phyloP scores from a whole-genome alignment of 768 basidiomycete species.

The Scleroderma citrinum region DNA sequence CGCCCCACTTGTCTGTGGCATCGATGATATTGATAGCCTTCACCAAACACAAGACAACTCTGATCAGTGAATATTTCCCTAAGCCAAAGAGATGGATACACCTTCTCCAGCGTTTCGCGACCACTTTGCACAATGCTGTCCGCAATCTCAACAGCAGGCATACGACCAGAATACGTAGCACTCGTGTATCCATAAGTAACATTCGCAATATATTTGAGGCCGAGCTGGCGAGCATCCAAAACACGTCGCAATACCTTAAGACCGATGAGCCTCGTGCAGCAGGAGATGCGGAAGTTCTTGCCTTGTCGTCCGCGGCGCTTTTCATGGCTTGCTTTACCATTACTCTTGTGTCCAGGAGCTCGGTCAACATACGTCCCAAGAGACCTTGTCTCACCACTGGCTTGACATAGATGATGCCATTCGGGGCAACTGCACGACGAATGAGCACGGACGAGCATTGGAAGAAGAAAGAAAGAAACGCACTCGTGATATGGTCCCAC shows the following conservation, averaged over 20 bases:
- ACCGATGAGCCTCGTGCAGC: conserved; percentile 3
- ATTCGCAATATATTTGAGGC: conserved; percentile 91
- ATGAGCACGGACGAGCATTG: neutral
- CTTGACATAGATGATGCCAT: conserved; percentile 93
- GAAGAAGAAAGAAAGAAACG: conserved; percentile 12
- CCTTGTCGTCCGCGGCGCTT: conserved; percentile 67
- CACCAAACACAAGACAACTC: no score
- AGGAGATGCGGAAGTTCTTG: conserved; percentile 20
- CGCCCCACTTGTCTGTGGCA: conserved; percentile 77
- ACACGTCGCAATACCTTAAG: conserved; percentile 64
- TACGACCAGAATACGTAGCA: conserved; percentile 91
- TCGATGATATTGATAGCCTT: conserved; percentile 85
- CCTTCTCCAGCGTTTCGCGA: conserved; percentile 92
- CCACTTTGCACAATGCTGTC: conserved; percentile 98
- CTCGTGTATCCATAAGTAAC: conserved; percentile 96
- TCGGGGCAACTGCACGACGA: conserved; percentile 70
- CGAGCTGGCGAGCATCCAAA: conserved; percentile 86
- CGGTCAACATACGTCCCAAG: conserved; percentile 85
- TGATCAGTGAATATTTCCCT: neutral
- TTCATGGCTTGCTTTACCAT: conserved; percentile 99
- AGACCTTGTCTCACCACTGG: conserved; percentile 77
- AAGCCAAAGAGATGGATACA: neutral
- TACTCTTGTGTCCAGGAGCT: conserved; percentile 89
- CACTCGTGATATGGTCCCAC: conserved; percentile 73
- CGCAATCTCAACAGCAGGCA: conserved; percentile 98